These are phyloP conservation scores for Didymella keratinophila DNA, from an alignment of 2,329 filamentous ascomycete species.

Conservation along the genomic window DNA sequence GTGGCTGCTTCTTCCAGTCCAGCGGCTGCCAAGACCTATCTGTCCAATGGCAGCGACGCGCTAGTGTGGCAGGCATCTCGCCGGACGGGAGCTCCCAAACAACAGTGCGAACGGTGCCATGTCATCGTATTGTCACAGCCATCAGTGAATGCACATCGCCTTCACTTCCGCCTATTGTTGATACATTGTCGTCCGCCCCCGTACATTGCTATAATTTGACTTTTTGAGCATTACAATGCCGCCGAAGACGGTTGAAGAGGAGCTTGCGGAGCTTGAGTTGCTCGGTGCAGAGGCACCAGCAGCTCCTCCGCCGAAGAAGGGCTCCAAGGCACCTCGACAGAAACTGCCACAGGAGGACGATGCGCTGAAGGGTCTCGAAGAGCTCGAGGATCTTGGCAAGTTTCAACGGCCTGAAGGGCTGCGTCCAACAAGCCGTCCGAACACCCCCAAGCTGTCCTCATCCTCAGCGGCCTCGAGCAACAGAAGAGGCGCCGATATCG, in stretches of 20 bases:
- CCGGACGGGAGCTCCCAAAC: conserved; percentile 24
- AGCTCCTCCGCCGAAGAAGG: conserved; percentile 53
- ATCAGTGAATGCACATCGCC: background rate
- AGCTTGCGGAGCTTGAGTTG: conserved; percentile 55
- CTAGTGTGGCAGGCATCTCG: conserved; percentile 36
- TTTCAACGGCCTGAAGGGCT: conserved; percentile 64
- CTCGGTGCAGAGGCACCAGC: conserved; percentile 44
- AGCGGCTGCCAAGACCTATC: conserved; percentile 31
- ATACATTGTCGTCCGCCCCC: conserved; percentile 1
- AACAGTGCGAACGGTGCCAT: conserved; percentile 22
- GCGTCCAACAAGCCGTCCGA: conserved; percentile 71
- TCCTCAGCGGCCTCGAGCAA: conserved; percentile 54
- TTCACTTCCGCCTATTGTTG: conserved; percentile 6
- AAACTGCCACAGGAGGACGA: conserved; percentile 65
- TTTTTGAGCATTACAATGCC: conserved; percentile 36
- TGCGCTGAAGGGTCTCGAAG: conserved; percentile 86
- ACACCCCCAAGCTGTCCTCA: conserved; percentile 75
- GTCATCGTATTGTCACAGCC: conserved; percentile 9
- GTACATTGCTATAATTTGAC: conserved; percentile 1
- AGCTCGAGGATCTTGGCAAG: conserved; percentile 63
- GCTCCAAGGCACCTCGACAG: conserved; percentile 54
- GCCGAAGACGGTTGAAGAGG: conserved; percentile 56
- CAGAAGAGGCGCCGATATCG: conserved; percentile 45
- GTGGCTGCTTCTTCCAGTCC: conserved; percentile 41
- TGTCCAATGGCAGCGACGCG: conserved; percentile 35